Evolutionary conservation across 2,329 filamentous ascomycete genomes (phyloP).

Genomic region (Botrytis medusae): DNA sequence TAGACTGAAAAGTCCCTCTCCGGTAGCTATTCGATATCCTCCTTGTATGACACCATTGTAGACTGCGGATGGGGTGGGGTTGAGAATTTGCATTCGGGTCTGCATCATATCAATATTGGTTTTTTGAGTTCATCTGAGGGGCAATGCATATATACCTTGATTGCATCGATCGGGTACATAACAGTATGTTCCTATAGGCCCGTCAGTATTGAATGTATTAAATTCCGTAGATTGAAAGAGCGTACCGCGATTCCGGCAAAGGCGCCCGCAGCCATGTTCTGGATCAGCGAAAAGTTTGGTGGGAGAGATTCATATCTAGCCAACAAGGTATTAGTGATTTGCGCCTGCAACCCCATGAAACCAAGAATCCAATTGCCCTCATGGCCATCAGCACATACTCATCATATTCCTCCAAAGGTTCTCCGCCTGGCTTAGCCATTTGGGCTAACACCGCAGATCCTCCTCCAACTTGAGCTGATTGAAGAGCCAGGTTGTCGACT

Average conservation of each 20-base stretch:
- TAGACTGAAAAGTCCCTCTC: conserved; percentile 85
- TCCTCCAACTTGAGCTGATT: conserved; percentile 60
- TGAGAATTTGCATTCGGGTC: conserved; percentile 98
- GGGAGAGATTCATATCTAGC: conserved; percentile 85
- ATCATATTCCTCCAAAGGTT: conserved; percentile 60
- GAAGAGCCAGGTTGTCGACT: conserved; percentile 60
- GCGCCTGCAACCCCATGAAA: background rate
- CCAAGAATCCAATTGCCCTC: conserved; percentile 20
- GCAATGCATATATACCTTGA: conserved; percentile 67
- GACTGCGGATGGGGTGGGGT: conserved; percentile 74
- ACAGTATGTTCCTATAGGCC: conserved; percentile 82
- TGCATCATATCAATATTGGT: conserved; percentile 43
- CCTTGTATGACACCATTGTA: conserved; percentile 91
- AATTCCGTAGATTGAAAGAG: conserved; percentile 14
- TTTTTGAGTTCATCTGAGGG: background rate
- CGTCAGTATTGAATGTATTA: conserved; percentile 30
- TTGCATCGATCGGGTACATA: conserved; percentile 97
- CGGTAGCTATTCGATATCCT: conserved; percentile 85
- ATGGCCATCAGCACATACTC: conserved; percentile 52
- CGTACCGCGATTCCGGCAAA: conserved; percentile 67
- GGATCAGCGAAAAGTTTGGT: conserved; percentile 87
- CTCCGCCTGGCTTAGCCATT: conserved; percentile 68
- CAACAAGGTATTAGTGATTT: conserved; percentile 29
- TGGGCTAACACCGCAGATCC: conserved; percentile 65
- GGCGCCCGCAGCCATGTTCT: conserved; percentile 95